Evolutionary conservation across 495 filamentous ascomycete species (phyloP).

Genomic region (Pyrenopolyporus hunteri): DNA sequence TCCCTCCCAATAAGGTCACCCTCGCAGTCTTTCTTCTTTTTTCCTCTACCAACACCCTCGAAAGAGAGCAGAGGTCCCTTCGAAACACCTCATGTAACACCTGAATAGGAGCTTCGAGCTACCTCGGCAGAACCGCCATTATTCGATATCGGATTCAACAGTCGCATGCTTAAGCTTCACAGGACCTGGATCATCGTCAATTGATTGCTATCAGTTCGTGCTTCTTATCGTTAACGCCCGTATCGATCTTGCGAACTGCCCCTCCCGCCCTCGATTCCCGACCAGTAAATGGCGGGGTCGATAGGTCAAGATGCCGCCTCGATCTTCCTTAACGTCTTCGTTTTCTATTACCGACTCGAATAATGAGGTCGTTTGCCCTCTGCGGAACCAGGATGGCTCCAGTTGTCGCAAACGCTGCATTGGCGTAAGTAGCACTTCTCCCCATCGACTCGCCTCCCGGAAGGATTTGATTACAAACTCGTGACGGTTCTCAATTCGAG

Average conservation of each 20-base stretch:
- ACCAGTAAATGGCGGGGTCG: slow-evolving; percentile 59
- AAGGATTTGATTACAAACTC: slow-evolving; percentile 22
- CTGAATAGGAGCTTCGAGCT: slow-evolving; percentile 39
- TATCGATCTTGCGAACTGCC: slow-evolving; percentile 44
- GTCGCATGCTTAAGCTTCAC: slow-evolving; percentile 20
- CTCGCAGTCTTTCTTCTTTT: slow-evolving; percentile 34
- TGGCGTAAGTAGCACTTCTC: slow-evolving; percentile 74
- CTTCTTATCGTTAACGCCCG: slow-evolving; percentile 45
- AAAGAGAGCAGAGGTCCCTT: slow-evolving; percentile 46
- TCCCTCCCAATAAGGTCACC: slow-evolving; percentile 46
- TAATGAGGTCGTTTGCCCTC: slow-evolving; percentile 95
- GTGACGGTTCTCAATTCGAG: slow-evolving; percentile 2
- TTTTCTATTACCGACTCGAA: slow-evolving; percentile 91
- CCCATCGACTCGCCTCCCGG: slow-evolving; percentile 31
- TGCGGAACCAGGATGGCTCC: slow-evolving; percentile 95
- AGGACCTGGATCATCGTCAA: slow-evolving; percentile 39
- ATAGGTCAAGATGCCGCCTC: slow-evolving; percentile 74
- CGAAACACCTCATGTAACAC: slow-evolving; percentile 59
- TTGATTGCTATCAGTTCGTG: slow-evolving; percentile 41
- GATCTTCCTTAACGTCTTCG: slow-evolving; percentile 83
- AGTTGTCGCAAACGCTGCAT: slow-evolving; percentile 97
- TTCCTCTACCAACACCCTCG: slow-evolving; percentile 32
- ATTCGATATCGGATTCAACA: slow-evolving; percentile 16
- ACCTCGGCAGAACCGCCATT: slow-evolving; percentile 33
- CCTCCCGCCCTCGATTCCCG: slow-evolving; percentile 45